Evolutionary conservation across 805 yeast genomes (phyloP), one percentile per base, ranked within the genome.

Genomic region (Candida nanaspora): DNA sequence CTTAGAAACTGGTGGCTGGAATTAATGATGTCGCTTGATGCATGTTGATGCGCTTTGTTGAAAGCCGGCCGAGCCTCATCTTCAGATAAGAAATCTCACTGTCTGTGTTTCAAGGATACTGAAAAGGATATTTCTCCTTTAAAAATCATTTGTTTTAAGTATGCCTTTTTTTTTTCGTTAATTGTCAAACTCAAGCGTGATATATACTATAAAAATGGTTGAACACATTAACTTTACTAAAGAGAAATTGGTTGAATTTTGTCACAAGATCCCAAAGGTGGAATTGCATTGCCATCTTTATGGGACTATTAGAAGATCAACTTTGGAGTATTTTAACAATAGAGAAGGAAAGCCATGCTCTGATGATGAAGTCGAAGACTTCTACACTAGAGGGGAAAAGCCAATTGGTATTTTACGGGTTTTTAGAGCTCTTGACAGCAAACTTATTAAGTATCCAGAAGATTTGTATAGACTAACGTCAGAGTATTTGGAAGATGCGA

Each of bases 231-330:
- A n/a, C n/a, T 29, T n/a, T n/a, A 29, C 32, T 15, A 29, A 22
- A 25, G 32, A 29, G 16, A 20, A 29, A 29, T n/a, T 29, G 18
- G 41, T 46, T 20, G 47, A 51, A n/a, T 39, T 57, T 27, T 57
- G 63, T 27, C 57, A 50, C 30, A 45, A 46, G 14, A 43, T 58
- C 18, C 63, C 63, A 8, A 58, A 58, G 40, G 54, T 57, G 14
- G 63, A 58, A 44, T 49, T 57, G 15, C 63, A 58, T 32, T 58
- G 63, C 40, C 63, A 57, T 39, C 48, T 58, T 21, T 57, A 45
- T 37, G 63, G 63, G 2, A 58, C 62, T 5, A 47, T 58, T 23
- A 38, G 56, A 20, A 53, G 52, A 40, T 43, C 42, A 9, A 55
- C 62, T 9, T 45, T 58, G 27, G 45, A 41, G 2, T 50, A 41